phyloP scores from a whole-genome alignment of 2,329 filamentous ascomycete genomes.

The Pseudogymnoascus sp. region DNA sequence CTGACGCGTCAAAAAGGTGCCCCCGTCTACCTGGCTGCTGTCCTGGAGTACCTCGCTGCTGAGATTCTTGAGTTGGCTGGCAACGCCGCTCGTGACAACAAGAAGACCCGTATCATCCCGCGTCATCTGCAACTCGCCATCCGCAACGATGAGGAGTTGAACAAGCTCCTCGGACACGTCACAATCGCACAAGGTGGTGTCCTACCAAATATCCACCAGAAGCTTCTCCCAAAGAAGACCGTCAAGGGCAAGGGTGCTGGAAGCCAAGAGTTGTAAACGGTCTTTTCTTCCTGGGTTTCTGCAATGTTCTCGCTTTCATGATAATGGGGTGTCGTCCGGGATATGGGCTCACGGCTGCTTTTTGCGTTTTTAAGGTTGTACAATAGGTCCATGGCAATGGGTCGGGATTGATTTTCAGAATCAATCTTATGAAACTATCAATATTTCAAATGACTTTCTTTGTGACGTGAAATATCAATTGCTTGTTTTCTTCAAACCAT shows the following conservation, averaged over 20 bases:
- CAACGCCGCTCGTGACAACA: conserved; percentile 98
- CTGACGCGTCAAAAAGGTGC: conserved; percentile 47
- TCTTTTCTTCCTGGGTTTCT: conserved; percentile 47
- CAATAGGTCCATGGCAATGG: conserved; percentile 60
- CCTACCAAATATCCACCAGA: conserved; percentile 94
- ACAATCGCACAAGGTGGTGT: conserved; percentile 97
- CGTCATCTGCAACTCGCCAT: conserved; percentile 98
- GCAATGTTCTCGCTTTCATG: conserved; percentile 48
- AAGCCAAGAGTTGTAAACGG: conserved; percentile 86
- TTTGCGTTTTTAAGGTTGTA: conserved; percentile 57
- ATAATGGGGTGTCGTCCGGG: conserved; percentile 69
- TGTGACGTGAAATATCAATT: background rate
- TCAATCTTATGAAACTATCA: conserved; percentile 29
- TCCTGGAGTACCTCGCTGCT: conserved; percentile 96
- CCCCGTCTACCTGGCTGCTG: conserved; percentile 92
- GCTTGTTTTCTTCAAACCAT: background rate
- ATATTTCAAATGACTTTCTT: conserved; percentile 7
- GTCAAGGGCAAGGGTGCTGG: conserved; percentile 85
- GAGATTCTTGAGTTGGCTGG: conserved; percentile 99
- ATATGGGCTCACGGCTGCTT: conserved; percentile 68
- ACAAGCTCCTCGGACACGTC: conserved; percentile 94
- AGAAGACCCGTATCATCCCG: conserved; percentile 99
- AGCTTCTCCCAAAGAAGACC: conserved; percentile 99
- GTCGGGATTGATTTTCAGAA: conserved; percentile 28
- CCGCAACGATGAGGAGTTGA: conserved; percentile 98